These are phyloP conservation scores for Bretziella fagacearum DNA, from an alignment of 2,329 filamentous ascomycete species.

Conservation along the genomic window DNA sequence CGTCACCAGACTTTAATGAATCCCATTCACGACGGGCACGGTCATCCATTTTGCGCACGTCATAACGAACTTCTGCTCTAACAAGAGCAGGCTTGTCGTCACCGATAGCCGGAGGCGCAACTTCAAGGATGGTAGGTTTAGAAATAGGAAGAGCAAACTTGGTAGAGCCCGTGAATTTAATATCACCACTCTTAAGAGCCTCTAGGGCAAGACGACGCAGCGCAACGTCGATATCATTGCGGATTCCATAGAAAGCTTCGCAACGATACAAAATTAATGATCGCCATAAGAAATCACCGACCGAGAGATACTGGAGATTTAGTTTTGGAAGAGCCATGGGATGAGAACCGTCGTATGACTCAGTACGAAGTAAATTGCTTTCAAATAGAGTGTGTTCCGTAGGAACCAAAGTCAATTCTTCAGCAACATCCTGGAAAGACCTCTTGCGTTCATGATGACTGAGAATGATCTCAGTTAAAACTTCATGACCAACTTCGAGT, in stretches of 20 bases:
- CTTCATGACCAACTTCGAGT: constrained; percentile 44
- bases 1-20: constrained; percentile 66
- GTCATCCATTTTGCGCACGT: constrained; percentile 63
- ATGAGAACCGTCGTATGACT: constrained; percentile 70
- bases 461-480: constrained; percentile 55
- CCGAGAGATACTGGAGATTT: constrained; percentile 86
- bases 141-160: constrained; percentile 81
- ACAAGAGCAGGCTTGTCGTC: constrained; percentile 69
- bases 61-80: constrained; percentile 68
- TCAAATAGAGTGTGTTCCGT: constrained; percentile 75
- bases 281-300: constrained; percentile 94
- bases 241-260: constrained; percentile 85
- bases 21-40: constrained; percentile 79
- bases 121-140: constrained; percentile 74
- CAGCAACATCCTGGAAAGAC: constrained; percentile 66
- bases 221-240: constrained; percentile 73
- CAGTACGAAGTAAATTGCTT: constrained; percentile 57
- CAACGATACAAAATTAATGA: constrained; percentile 76
- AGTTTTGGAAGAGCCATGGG: constrained; percentile 85
- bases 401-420: constrained; percentile 58
- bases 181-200: constrained; percentile 43
- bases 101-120: constrained; percentile 67
- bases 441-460: constrained; percentile 58
- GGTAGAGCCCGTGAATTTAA: constrained; percentile 65
- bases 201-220: constrained; percentile 64